phyloP scores from a whole-genome alignment of 2,329 filamentous ascomycete species.

The Diaporthe sp. region DNA sequence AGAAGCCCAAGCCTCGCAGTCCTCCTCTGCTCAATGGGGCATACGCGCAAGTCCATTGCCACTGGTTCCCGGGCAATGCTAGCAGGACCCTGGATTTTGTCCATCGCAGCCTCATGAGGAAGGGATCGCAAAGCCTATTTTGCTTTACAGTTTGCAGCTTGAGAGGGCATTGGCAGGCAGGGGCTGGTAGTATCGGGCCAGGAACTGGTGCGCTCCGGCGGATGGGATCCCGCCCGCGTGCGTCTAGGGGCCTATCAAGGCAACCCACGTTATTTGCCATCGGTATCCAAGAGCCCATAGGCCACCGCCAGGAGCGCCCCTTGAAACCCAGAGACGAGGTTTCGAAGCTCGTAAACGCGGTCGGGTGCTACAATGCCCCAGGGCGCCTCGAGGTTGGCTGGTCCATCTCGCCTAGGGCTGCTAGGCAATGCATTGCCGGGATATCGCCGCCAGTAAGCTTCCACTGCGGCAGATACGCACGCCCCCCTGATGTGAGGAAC shows the following conservation, averaged over 20 bases:
- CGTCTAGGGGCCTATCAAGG: constrained; percentile 6
- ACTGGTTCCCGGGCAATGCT: constrained; percentile 5
- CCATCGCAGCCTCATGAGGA: neutral
- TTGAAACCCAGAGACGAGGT: neutral
- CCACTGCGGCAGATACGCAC: neutral
- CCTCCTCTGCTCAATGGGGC: neutral
- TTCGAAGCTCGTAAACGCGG: constrained; percentile 14
- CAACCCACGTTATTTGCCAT: constrained; percentile 17
- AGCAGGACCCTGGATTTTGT: constrained; percentile 12
- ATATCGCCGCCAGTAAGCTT: constrained; percentile 21
- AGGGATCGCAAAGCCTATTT: constrained; percentile 13
- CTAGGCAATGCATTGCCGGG: neutral
- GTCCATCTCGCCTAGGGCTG: neutral
- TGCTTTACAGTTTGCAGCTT: constrained; percentile 14
- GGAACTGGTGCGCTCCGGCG: constrained; percentile 1
- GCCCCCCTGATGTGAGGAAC: constrained; percentile 20
- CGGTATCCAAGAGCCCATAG: neutral
- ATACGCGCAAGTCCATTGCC: constrained; percentile 16
- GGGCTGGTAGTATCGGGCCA: constrained; percentile 3
- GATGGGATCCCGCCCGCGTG: neutral
- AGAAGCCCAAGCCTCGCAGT: neutral
- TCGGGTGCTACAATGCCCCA: neutral
- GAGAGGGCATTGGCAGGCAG: neutral
- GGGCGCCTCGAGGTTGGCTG: neutral
- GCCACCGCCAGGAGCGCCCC: neutral